phyloP scores from a whole-genome alignment of 352 stramenopile species.

The Pythium volutum region DNA sequence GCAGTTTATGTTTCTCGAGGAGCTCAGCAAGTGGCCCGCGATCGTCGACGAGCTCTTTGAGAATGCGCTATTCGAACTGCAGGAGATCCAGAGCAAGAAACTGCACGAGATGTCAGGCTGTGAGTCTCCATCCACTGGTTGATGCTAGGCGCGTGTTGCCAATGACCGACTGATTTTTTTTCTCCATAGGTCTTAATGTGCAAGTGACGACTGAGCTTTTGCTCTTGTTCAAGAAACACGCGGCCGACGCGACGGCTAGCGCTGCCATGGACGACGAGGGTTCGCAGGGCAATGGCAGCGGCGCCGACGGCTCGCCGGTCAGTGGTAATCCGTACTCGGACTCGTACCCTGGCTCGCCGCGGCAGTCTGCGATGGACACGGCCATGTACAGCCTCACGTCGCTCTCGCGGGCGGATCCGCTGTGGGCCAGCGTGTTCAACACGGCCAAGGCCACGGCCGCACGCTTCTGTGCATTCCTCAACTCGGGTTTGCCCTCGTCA shows the following conservation, averaged over 20 bases:
- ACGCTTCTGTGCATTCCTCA: slow-evolving; percentile 57
- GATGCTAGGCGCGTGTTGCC: neutral
- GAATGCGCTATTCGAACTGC: slow-evolving; percentile 63
- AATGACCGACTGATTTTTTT: neutral
- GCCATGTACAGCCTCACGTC: slow-evolving; percentile 83
- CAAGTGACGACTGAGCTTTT: slow-evolving; percentile 74
- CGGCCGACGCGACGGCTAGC: slow-evolving; percentile 27
- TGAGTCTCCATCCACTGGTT: neutral
- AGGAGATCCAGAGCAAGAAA: slow-evolving; percentile 44
- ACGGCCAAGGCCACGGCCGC: slow-evolving; percentile 40
- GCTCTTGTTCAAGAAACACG: slow-evolving; percentile 57
- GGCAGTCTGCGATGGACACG: slow-evolving; percentile 53
- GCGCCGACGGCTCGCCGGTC: slow-evolving; percentile 10
- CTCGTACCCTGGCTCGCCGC: slow-evolving; percentile 52
- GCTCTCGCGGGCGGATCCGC: slow-evolving; percentile 44
- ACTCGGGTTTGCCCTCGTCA: slow-evolving; percentile 63
- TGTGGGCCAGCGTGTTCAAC: slow-evolving; percentile 60
- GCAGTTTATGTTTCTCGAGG: slow-evolving; percentile 86
- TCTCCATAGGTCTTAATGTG: slow-evolving; percentile 33
- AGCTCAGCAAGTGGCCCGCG: slow-evolving; percentile 69
- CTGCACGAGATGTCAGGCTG: slow-evolving; percentile 53
- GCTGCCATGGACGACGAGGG: slow-evolving; percentile 1
- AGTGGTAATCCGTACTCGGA: slow-evolving; percentile 34
- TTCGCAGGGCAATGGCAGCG: neutral
- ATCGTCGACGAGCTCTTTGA: slow-evolving; percentile 70